Evolutionary conservation across 2,329 filamentous ascomycete genomes (phyloP), one percentile per base, ranked within the genome.

Genomic region (Decorospora gaudefroyi): DNA sequence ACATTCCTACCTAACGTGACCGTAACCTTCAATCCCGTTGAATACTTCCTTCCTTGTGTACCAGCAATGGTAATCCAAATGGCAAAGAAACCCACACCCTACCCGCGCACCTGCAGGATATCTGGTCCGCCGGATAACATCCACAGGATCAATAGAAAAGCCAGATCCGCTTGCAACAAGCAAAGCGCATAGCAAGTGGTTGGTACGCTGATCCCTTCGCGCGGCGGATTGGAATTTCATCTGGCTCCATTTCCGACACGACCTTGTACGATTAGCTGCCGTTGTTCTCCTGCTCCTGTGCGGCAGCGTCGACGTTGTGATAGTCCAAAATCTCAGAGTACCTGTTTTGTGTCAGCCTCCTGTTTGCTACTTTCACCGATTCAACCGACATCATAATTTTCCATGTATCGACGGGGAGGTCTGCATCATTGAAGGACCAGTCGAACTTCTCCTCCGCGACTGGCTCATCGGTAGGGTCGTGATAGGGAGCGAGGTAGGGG

Each of bases 311-410:
- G 53, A 96, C 86, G 67, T 97, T 96, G 76, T 97, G 93, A 74
- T 96, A 97, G 73, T 97, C 91, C 62, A 97, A 86, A 63, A 99
- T 97, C 73, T 97, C 92, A 38, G 91, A 96, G 78, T 97, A 97
- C 90, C 91, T 96, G 61, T 11, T 6, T 6, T 3, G 4, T 32
- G 51, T 68, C 35, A 67, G 58, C 39, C 30, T 10, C 17, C 12
- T 28, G 4, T 18, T 6, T 21, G 6, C 17, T 4, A 10, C 6
- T 3, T 10, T 8, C 8, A 9, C 22, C 8, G 6, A 15, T 35
- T 19, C 8, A 9, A 25, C 68, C 68, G 79, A 96, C 93, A 99
- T 99, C 93, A 97, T 99, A 70, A 99, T 96, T 78, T 99, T 99
- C 93, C 93, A 99, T n/a, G 91, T 96, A 69, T 99, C 93, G 36